These are phyloP conservation scores for Linnemannia hyalina DNA, from an alignment of 192 early-diverging fungal species.

Conservation along the genomic window DNA sequence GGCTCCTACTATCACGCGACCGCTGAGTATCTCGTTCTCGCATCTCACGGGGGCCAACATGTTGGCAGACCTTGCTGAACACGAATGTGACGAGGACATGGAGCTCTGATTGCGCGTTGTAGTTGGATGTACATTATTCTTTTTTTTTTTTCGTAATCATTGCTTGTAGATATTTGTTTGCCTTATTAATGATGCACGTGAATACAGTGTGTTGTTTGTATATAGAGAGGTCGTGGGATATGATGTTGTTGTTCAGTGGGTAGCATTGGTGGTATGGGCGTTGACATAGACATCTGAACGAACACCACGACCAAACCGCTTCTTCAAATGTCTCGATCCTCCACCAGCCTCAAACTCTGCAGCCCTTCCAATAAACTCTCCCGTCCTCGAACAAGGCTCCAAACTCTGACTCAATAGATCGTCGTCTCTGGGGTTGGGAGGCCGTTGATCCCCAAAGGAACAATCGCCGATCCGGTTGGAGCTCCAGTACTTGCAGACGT, in stretches of 20 bases:
- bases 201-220: not conserved
- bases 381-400: constrained; percentile 66
- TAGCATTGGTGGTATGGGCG: not conserved
- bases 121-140: not conserved
- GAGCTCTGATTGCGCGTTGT: constrained; percentile 19
- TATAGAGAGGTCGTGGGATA: not conserved
- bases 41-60: constrained; percentile 32
- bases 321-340: constrained; percentile 1
- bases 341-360: constrained; percentile 58
- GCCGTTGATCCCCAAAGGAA: constrained; percentile 65
- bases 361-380: constrained; percentile 57
- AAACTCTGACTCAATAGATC: constrained; percentile 70
- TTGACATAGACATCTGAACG: constrained; percentile 35
- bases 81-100: constrained; percentile 54
- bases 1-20: constrained; percentile 35
- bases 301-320: constrained; percentile 35
- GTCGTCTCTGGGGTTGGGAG: constrained; percentile 57
- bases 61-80: constrained; percentile 40
- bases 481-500: constrained; percentile 75
- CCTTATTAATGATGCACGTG: not conserved
- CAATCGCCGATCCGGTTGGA: constrained; percentile 71
- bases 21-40: constrained; percentile 46
- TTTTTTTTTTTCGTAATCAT: not conserved
- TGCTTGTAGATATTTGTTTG: not conserved
- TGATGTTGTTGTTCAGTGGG: not conserved